Base-by-base conservation (phyloP, 2,329 filamentous ascomycete species). In the Colletotrichum sublineola region DNA sequence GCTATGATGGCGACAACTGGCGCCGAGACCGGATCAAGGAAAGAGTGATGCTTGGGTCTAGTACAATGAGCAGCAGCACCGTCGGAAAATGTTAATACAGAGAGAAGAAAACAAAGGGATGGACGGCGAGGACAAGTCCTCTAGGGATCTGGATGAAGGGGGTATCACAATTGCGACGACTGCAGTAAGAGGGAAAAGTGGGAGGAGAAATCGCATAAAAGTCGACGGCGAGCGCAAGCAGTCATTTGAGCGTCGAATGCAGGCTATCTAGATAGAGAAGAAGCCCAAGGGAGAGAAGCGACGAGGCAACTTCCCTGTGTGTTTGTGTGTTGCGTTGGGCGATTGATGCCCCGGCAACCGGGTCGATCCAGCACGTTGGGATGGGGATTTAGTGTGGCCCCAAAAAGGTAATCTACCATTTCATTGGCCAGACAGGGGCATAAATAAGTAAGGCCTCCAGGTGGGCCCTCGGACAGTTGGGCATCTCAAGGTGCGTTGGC, bases 271-370 rank as follows among this genome's bases (percentile, higher is more conserved):
- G 44, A 9, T 33, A 5, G 29, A 42, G 31, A 46, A 38, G 29
- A 11, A 31, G 44, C 6, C 46, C 63, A 40, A 58, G 46, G 48
- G 15, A 57, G 24, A 58, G 53, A 56, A 29, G 55, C 29, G 33
- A 53, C 67, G 62, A 69, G 36, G 57, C 40, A 31, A 31, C n/a
- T 48, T 67, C 63, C 50, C 31, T 46, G 67, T 50, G 55, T 72
- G 69, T 72, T 69, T 72, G 65, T 72, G 65, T 72, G 69, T 69
- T 72, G 66, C 62, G 55, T 61, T 66, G 53, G 60, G n/a, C 72
- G 74, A 76, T 76, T 55, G 69, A 67, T 78, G 76, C 74, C 76
- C 74, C 73, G 68, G 76, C 76, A 67, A 71, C 66, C 53, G 67
- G 68, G 67, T 65, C 67, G 60, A 73, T 67, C 69, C 63, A 74